These are phyloP conservation scores for Colletotrichum gloeosporioides DNA, from an alignment of 2,329 filamentous ascomycete genomes.

Conservation along the genomic window DNA sequence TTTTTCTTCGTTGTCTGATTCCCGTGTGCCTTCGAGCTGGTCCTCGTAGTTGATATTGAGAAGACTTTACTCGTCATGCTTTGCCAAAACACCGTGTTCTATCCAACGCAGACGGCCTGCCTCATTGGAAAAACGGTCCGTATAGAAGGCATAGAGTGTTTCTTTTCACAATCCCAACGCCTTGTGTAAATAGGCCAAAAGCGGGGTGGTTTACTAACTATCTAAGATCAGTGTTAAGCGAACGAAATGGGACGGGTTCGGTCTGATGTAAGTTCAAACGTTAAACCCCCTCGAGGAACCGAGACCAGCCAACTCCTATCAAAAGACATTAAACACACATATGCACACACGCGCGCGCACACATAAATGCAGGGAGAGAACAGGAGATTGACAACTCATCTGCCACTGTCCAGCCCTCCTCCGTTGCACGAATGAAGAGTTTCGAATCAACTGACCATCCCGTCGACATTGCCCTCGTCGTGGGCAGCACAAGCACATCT, in stretches of 20 bases:
- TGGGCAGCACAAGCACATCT: not conserved
- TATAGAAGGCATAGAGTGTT: not conserved
- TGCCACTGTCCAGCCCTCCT: not conserved
- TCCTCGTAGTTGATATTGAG: not conserved
- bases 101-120: not conserved
- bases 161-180: accelerated
- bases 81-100: not conserved
- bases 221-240: not conserved
- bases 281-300: not conserved
- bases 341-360: not conserved
- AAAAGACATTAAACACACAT: not conserved
- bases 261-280: not conserved
- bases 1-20: not conserved
- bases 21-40: not conserved
- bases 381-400: not conserved
- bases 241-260: not conserved
- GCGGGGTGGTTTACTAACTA: not conserved
- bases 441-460: not conserved
- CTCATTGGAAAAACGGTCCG: not conserved
- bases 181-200: not conserved
- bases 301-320: not conserved
- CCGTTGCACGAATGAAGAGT: not conserved
- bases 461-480: not conserved
- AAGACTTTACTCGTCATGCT: not conserved
- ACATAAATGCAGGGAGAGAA: not conserved